phyloP scores from a whole-genome alignment of 257 asterid species.

The Parsonsia alboflavescens region DNA sequence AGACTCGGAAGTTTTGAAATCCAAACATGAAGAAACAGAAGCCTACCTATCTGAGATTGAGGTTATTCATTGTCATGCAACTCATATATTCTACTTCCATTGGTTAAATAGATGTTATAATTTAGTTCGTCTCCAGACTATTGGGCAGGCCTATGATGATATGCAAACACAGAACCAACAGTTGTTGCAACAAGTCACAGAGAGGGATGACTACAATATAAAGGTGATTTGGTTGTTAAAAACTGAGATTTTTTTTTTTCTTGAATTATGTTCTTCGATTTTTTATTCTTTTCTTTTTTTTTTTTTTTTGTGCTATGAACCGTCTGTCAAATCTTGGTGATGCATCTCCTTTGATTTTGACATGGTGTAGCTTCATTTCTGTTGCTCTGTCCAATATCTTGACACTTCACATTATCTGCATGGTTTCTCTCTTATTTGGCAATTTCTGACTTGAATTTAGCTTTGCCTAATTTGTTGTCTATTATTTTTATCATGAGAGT shows the following conservation, averaged over 20 bases:
- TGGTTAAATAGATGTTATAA: conserved; percentile 8
- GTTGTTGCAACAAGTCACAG: conserved; percentile 89
- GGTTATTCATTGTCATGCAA: conserved; percentile 39
- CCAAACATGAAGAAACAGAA: conserved; percentile 89
- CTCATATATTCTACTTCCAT: neutral
- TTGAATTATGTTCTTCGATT: neutral
- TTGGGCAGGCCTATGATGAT: conserved; percentile 96
- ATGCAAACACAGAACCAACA: conserved; percentile 98
- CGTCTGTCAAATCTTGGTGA: neutral
- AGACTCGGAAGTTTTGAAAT: conserved; percentile 63
- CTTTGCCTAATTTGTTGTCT: neutral
- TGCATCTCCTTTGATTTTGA: neutral
- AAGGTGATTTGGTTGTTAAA: conserved; percentile 43
- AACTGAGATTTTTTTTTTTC: neutral
- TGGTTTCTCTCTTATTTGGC: neutral
- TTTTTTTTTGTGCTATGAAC: neutral
- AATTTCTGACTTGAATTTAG: neutral
- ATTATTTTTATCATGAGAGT: neutral
- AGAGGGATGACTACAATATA: conserved; percentile 92
- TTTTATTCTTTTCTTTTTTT: neutral
- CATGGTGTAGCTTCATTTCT: neutral
- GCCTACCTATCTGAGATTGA: conserved; percentile 93
- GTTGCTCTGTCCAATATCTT: neutral
- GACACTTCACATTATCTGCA: neutral
- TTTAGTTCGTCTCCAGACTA: conserved; percentile 57